Conservation (phyloP, 2,329 filamentous ascomycete genomes). For the Cordyceps cicadae region DNA sequence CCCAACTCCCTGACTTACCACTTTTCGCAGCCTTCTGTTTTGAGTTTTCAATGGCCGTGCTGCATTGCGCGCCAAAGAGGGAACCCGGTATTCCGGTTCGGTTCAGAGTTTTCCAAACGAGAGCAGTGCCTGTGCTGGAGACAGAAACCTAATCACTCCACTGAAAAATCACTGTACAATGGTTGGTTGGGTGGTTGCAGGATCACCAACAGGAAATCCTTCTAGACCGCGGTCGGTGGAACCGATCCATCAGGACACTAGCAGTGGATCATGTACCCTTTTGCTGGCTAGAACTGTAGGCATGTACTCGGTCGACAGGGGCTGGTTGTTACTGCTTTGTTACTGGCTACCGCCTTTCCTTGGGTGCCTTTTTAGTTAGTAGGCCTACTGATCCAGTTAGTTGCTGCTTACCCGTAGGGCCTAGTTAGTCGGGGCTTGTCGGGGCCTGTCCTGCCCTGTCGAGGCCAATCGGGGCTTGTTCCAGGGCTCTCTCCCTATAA, state of each 20-base stretch:
- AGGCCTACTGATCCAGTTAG: too few relatives aligned
- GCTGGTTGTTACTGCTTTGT: not conserved
- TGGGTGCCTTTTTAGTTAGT: not conserved
- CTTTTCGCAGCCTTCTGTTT: not conserved
- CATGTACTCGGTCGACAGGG: not conserved
- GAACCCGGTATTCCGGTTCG: not conserved
- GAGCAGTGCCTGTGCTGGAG: not conserved
- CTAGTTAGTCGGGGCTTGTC: not conserved
- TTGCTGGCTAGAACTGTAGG: not conserved
- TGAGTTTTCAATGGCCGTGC: not conserved
- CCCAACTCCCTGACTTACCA: not conserved
- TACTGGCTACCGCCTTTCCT: slow-evolving; percentile 2
- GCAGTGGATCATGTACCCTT: slow-evolving; percentile 10
- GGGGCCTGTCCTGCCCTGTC: not conserved
- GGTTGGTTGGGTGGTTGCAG: not conserved
- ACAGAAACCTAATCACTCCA: not conserved
- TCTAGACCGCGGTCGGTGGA: slow-evolving; percentile 12
- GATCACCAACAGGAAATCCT: not conserved
- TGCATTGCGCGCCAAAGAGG: not conserved
- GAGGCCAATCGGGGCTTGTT: too few relatives aligned
- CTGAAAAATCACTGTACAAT: not conserved
- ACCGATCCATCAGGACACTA: not conserved
- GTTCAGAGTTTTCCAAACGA: not conserved
- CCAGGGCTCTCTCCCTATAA: too few relatives aligned
- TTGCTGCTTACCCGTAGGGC: too few relatives aligned